Evolutionary conservation across 192 early-diverging fungal species (phyloP).

Genomic region (Geranomyces variabilis): DNA sequence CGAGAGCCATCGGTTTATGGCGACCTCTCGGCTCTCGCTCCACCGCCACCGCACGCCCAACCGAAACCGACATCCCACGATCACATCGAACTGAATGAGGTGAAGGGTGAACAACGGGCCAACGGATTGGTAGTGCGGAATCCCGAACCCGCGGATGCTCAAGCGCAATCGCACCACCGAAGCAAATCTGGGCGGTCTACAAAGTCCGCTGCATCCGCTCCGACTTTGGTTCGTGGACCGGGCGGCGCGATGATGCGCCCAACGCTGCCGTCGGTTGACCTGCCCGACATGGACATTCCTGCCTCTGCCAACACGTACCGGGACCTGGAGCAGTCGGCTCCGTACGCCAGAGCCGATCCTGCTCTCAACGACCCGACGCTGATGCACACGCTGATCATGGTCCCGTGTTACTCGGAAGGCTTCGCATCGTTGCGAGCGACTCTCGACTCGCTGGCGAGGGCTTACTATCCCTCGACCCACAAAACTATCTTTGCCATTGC

Average conservation of each 20-base stretch:
- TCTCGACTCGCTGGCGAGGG: constrained; percentile 80
- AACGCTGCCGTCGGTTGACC: constrained; percentile 25
- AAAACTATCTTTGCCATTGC: constrained; percentile 86
- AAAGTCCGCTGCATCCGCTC: neutral
- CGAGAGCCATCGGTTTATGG: neutral
- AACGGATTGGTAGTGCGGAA: neutral
- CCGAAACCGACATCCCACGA: neutral
- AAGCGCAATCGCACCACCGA: neutral
- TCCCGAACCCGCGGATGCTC: neutral
- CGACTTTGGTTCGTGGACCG: constrained; percentile 8
- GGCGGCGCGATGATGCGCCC: constrained; percentile 22
- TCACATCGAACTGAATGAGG: neutral
- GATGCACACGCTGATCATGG: constrained; percentile 67
- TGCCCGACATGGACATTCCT: constrained; percentile 33
- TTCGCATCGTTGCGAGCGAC: constrained; percentile 76
- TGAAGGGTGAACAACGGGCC: neutral
- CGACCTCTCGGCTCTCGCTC: neutral
- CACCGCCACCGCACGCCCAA: neutral
- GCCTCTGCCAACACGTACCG: constrained; percentile 22
- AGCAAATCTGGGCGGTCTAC: neutral
- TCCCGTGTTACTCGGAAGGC: constrained; percentile 93
- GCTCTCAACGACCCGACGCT: constrained; percentile 47
- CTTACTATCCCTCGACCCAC: constrained; percentile 82
- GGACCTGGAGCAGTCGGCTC: constrained; percentile 39
- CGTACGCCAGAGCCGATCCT: constrained; percentile 38